Evolutionary conservation across 768 basidiomycete genomes (phyloP).

Genomic region (Macrolepiota albuminosa): DNA sequence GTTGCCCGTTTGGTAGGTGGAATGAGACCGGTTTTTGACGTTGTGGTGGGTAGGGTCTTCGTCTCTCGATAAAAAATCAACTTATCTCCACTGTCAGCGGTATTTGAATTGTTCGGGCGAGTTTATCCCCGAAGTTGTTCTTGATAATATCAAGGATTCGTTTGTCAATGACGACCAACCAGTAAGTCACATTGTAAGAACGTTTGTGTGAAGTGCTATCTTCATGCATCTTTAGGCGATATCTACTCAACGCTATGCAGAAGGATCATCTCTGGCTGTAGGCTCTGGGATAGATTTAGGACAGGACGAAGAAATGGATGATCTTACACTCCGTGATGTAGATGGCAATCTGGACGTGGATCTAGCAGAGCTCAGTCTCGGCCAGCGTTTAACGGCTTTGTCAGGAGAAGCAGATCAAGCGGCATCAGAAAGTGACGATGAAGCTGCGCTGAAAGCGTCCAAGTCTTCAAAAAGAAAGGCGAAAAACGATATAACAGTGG

Average conservation of each 20-base stretch:
- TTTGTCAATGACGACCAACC: constrained; percentile 2
- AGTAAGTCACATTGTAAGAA: background rate
- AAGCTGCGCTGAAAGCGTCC: constrained; percentile 21
- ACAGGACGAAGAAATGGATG: constrained; percentile 54
- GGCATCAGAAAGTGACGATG: constrained; percentile 48
- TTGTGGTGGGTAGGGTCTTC: constrained; percentile 41
- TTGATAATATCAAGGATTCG: constrained; percentile 32
- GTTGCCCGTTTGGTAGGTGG: constrained; percentile 53
- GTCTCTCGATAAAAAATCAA: background rate
- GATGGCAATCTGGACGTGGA: constrained; percentile 78
- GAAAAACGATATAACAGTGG: constrained; percentile 31
- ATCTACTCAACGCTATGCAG: constrained; percentile 63
- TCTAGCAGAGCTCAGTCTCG: constrained; percentile 87
- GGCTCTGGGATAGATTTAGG: constrained; percentile 63
- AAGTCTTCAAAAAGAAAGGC: constrained; percentile 29
- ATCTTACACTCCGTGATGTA: constrained; percentile 40
- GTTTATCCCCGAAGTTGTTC: constrained; percentile 45
- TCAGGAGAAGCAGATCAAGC: constrained; percentile 43
- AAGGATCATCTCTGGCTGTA: constrained; percentile 55
- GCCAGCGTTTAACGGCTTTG: constrained; percentile 80
- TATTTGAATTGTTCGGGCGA: constrained; percentile 51
- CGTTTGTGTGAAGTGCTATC: background rate
- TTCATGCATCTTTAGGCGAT: constrained; percentile 27
- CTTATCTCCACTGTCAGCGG: constrained; percentile 30
- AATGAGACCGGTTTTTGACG: constrained; percentile 53